A percentile compares a stretch with the other conserved stretches of the same genome.
Conservation (phyloP, 495 filamentous ascomycete genomes). For the Xylaria venustula region DNA sequence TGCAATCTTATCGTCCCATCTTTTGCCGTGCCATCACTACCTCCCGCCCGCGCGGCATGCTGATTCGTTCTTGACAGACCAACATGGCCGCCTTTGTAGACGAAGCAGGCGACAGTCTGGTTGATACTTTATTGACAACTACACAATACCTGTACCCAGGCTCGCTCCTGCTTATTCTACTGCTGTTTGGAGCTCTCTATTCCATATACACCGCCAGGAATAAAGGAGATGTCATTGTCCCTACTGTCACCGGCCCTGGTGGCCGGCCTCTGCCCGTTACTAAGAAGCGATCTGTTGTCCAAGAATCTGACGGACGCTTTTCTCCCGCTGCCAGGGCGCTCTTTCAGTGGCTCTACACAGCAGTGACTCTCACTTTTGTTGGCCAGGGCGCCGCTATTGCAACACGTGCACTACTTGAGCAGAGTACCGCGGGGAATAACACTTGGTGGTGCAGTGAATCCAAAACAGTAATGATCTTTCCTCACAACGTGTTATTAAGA, state of each 20-base stretch:
- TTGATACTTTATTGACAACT: slow-evolving; percentile 33
- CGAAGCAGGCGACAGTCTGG: slow-evolving; percentile 28
- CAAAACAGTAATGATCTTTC: slow-evolving; percentile 65
- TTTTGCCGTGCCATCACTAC: slow-evolving; percentile 4
- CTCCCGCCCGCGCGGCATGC: slow-evolving; percentile 5
- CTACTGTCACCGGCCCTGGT: slow-evolving; percentile 61
- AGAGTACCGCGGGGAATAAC: slow-evolving; percentile 40
- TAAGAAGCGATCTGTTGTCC: slow-evolving; percentile 42
- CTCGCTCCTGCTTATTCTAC: slow-evolving; percentile 42
- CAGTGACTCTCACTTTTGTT: slow-evolving; percentile 67
- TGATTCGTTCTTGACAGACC: slow-evolving; percentile 25
- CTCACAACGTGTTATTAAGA: neutral
- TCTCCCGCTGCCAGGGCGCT: slow-evolving; percentile 58
- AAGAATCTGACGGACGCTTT: slow-evolving; percentile 46
- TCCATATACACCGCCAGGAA: slow-evolving; percentile 43
- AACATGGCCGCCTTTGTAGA: slow-evolving; percentile 32
- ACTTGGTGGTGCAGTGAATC: slow-evolving; percentile 91
- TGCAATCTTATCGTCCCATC: slow-evolving; percentile 30
- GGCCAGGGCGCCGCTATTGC: slow-evolving; percentile 74
- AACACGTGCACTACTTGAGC: slow-evolving; percentile 62
- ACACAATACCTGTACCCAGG: slow-evolving; percentile 45
- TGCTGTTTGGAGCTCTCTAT: slow-evolving; percentile 40
- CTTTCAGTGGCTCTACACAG: slow-evolving; percentile 72
- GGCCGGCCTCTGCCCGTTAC: slow-evolving; percentile 75
- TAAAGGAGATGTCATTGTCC: slow-evolving; percentile 39